Evolutionary conservation across 2,329 filamentous ascomycete species (phyloP), one percentile per base, ranked within the genome.

Genomic region (Sclerotinia subarctica): DNA sequence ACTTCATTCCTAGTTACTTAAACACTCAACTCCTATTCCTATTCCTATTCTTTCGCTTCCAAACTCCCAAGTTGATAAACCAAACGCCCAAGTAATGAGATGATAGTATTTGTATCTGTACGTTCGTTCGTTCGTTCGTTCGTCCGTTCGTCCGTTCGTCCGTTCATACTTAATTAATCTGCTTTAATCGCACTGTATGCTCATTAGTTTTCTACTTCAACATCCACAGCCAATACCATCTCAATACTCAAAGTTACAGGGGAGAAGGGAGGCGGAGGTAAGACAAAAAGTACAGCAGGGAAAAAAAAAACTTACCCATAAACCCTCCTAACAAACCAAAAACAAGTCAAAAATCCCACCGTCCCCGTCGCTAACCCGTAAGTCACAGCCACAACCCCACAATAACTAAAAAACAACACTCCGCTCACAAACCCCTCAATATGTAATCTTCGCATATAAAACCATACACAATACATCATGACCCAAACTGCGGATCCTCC

Each of bases 321-420:
- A 76, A 97, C 93, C 77, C 89, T 86, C 76, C 91, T 83, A 67
- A 96, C 87, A 82, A 96, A 96, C 1, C 89, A 86, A 80, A 95
- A 96, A 7, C 91, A 90, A 52, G 90, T 89, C 79, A 96, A 78
- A 78, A 96, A 96, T 2, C 93, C 93, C 66, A 96, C 86, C 0
- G 93, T 96, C 32, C 93, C 93, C 13, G 89, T 93, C 71, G 95
- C 80, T 62, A 96, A 81, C 1, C 90, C 92, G 77, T 95, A 96
- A 4, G 95, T 88, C 56, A 86, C 84, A 78, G 92, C 96, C 0
- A 91, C 92, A 74, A 96, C 85, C 76, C 91, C 89, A 77, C 89
- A 93, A 78, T 96, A 96, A 73, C 86, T 88, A 79, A 96, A 96
- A 81, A 96, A 96, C 46, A 96, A 83, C 77, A 96, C 78, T 59